Evolutionary conservation across 805 yeast species (phyloP), one percentile per base, ranked within the genome.

Genomic region (Myxozyma udenii): DNA sequence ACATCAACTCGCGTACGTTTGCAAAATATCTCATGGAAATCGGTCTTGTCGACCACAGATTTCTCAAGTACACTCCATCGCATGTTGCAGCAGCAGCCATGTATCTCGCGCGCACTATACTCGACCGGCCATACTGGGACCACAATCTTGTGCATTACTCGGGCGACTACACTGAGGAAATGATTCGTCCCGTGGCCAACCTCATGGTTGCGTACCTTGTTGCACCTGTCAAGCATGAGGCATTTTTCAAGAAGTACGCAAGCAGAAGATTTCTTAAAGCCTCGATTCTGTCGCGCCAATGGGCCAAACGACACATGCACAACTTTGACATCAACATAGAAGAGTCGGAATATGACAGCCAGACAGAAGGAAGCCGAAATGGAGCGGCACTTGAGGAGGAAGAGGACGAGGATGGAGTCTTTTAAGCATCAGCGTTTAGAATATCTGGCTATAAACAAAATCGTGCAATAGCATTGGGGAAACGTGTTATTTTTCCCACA

Each of bases 51-150:
- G 98, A 93, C 67, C 78, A 85, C 47, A 77, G 85, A 58, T 84
- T 91, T 63, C 88, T 91, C 37, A 85, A 87, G 2, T 80, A 93
- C 4, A 88, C 84, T 50, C 95, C 98, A 44, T 85, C 95, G 64
- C 90, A 96, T 95, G 74, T 88, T 50, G 96, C 98, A 4, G 95
- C 97, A 1, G 91, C 95, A n/a, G 83, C 97, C 1, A 95, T 90
- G 70, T 90, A 83, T 66, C 74, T 91, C 60, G 80, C 96, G 51
- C 77, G 95, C 49, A 75, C 80, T 51, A 77, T 91, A 68, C 76
- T 93, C 55, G 81, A 83, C 49, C 78, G 84, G 69, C 85, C 55
- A 3, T 32, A 47, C 12, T 62, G 65, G 65, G 82, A 83, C 65
- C 85, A 85, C 6, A 90, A 89, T 69, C 74, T 91, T 60, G 81